Base-by-base conservation (phyloP, 2,329 filamentous ascomycete species). In the Botryotinia calthae region DNA sequence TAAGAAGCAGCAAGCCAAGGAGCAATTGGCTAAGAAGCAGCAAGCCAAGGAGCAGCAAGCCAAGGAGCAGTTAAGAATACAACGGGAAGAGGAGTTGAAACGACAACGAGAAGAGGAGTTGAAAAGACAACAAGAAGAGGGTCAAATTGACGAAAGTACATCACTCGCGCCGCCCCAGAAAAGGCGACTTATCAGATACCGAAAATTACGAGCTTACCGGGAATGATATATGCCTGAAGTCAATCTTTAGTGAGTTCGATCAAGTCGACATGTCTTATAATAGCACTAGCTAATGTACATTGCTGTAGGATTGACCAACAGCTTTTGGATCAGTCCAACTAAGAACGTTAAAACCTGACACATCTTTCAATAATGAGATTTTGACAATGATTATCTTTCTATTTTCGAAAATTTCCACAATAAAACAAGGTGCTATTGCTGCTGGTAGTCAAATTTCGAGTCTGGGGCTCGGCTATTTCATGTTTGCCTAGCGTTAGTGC, bases 171-270 rank as follows among this genome's bases (percentile, higher is more conserved):
- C 31, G 46, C 9, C 46, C 46, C 16, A 5, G 18, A 67, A 54
- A n/a, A 54, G 46, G 51, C 44, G 64, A 40, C 54, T 54, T 12
- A 67, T 6, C 18, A 67, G 64, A 46, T 54, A 54, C 25, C 34
- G 46, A 67, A 67, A 67, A 54, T 31, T 40, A 46, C 64, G 64
- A 40, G 64, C 64, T 67, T 67, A 67, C 46, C 34, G 34, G 64
- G 18, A 28, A 54, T 67, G 64, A 66, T 54, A 34, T 20, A 66
- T 66, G 46, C 37, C 40, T 66, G 64, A 67, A 42, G 34, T 31
- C 54, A 40, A 54, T 34, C 51, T 67, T 40, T 28, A 9, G 64
- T 67, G 46, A 54, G 64, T 46, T 54, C 46, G 54, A 18, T 48
- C 22, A 54, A 40, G 25, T 54, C 20, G 25, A 40, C 34, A 28